phyloP scores from a whole-genome alignment of 1,284 basidiomycete species.

The Boletus semigastroideus region DNA sequence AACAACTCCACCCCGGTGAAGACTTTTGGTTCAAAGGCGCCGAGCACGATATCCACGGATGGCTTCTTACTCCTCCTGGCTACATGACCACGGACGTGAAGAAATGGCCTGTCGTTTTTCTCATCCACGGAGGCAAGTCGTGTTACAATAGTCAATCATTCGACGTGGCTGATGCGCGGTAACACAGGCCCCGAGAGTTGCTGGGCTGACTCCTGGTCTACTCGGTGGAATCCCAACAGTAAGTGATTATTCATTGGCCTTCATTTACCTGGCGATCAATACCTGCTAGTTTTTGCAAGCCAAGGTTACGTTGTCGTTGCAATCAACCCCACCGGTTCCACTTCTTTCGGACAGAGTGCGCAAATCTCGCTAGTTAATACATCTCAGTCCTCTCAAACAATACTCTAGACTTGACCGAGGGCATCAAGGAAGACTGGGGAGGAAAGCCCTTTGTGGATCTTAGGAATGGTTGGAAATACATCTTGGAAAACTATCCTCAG shows the following conservation, averaged over 20 bases:
- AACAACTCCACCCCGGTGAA: slow-evolving; percentile 61
- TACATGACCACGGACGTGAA: slow-evolving; percentile 65
- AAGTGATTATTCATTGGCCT: slow-evolving; percentile 10
- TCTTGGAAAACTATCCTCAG: slow-evolving; percentile 71
- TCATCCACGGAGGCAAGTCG: slow-evolving; percentile 70
- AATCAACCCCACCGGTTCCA: slow-evolving; percentile 89
- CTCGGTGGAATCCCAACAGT: slow-evolving; percentile 87
- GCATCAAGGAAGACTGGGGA: slow-evolving; percentile 79
- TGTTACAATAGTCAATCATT: background rate
- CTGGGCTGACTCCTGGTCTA: slow-evolving; percentile 84
- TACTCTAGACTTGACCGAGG: slow-evolving; percentile 72
- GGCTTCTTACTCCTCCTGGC: slow-evolving; percentile 76
- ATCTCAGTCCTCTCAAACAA: slow-evolving; percentile 2
- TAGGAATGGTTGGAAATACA: slow-evolving; percentile 71
- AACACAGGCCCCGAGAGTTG: slow-evolving; percentile 67
- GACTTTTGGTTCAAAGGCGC: slow-evolving; percentile 88
- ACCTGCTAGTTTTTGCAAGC: slow-evolving; percentile 61
- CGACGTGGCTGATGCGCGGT: slow-evolving; percentile 1
- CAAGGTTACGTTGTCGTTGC: slow-evolving; percentile 85
- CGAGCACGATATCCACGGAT: slow-evolving; percentile 75
- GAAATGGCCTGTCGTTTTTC: slow-evolving; percentile 71
- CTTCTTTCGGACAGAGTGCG: slow-evolving; percentile 81
- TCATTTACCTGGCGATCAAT: background rate
- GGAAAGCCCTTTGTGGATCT: slow-evolving; percentile 85
- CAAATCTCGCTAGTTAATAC: background rate